Evolutionary conservation across 345 rosid species (phyloP).

Genomic region (Populus tremula): DNA sequence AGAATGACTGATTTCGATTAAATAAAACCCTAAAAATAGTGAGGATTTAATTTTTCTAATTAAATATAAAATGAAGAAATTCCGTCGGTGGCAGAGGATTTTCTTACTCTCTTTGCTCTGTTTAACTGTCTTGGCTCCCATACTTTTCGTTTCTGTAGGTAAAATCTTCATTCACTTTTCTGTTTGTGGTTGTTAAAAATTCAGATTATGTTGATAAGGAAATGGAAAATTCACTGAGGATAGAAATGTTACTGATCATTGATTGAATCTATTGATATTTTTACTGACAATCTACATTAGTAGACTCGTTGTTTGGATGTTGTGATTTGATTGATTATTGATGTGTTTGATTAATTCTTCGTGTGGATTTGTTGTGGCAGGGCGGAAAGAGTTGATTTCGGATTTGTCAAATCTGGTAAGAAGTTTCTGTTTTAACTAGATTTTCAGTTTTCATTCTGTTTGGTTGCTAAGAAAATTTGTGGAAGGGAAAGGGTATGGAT

Average conservation of each 20-base stretch:
- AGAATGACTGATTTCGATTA: conserved; percentile 32
- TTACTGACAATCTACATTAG: neutral
- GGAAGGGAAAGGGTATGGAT: neutral
- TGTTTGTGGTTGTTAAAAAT: neutral
- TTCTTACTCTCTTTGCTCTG: conserved; percentile 70
- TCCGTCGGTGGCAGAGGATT: conserved; percentile 75
- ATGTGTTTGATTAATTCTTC: neutral
- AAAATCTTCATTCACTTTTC: conserved; percentile 9
- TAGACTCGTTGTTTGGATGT: neutral
- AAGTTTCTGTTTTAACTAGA: conserved; percentile 1
- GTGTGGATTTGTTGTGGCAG: conserved; percentile 41
- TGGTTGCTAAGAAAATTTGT: conserved; percentile 6
- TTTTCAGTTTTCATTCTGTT: conserved; percentile 5
- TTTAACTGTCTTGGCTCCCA: conserved; percentile 69
- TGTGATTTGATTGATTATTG: conserved; percentile 17
- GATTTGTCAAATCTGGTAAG: conserved; percentile 65
- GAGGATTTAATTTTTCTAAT: conserved; percentile 3
- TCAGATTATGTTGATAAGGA: neutral
- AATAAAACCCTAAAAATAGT: conserved; percentile 9
- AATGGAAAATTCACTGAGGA: neutral
- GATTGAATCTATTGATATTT: neutral
- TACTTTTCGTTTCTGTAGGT: conserved; percentile 69
- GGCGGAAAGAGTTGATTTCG: conserved; percentile 55
- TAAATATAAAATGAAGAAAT: conserved; percentile 58
- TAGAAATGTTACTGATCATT: neutral